Evolutionary conservation across 2,329 filamentous ascomycete genomes (phyloP).

Genomic region (Alternaria solani): DNA sequence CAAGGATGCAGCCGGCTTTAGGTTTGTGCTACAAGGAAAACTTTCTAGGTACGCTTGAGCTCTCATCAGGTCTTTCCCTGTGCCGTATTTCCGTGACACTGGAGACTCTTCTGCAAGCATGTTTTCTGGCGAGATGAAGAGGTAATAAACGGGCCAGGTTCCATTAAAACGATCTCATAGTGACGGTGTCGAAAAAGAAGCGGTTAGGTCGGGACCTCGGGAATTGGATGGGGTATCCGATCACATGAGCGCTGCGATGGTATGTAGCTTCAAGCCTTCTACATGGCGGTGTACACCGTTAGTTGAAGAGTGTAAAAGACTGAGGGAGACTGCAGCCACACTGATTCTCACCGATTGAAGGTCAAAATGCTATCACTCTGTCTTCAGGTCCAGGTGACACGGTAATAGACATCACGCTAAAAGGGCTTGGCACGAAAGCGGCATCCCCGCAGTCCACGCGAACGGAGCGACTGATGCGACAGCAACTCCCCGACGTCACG

Average conservation of each 20-base stretch:
- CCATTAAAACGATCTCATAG: neutral
- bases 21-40: neutral
- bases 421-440: slow-evolving; percentile 18
- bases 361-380: slow-evolving; percentile 1
- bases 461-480: slow-evolving; percentile 23
- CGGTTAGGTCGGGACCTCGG: neutral
- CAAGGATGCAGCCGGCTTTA: neutral
- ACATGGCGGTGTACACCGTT: neutral
- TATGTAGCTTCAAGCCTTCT: neutral
- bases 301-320: neutral
- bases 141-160: neutral
- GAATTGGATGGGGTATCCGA: neutral
- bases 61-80: neutral
- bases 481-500: slow-evolving; percentile 21
- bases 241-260: neutral
- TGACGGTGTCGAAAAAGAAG: neutral
- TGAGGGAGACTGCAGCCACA: neutral
- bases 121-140: neutral
- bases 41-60: neutral
- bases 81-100: neutral
- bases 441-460: slow-evolving; percentile 19
- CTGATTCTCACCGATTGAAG: neutral
- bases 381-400: slow-evolving; percentile 20
- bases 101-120: neutral
- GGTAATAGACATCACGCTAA: slow-evolving; percentile 16